phyloP scores from a whole-genome alignment of 2,329 filamentous ascomycete genomes.

The Phialophora macrospora region DNA sequence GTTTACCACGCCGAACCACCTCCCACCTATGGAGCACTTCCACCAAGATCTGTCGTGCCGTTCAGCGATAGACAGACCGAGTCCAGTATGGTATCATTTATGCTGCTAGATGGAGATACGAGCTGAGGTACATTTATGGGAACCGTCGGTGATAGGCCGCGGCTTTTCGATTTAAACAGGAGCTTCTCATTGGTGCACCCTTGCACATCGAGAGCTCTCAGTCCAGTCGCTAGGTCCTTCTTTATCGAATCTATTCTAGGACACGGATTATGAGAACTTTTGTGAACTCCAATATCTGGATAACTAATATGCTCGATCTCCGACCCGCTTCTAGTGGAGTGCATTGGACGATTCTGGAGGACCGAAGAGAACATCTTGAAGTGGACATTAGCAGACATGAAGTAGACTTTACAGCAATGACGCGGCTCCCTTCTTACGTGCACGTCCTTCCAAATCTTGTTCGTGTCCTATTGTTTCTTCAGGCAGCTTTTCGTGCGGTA shows the following conservation, averaged over 20 bases:
- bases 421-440: background rate
- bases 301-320: background rate
- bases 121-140: background rate
- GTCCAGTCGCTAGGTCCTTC: background rate
- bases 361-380: background rate
- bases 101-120: conserved; percentile 14
- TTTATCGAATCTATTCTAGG: background rate
- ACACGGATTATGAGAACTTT: background rate
- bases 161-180: background rate
- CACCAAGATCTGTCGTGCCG: background rate
- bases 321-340: background rate
- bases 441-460: background rate
- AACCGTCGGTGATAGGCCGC: conserved; percentile 3
- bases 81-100: background rate
- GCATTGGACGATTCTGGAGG: background rate
- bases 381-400: background rate
- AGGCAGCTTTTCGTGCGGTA: background rate
- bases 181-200: background rate
- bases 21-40: background rate
- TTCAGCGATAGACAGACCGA: background rate
- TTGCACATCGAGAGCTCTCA: background rate
- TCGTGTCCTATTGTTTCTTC: background rate
- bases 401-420: background rate
- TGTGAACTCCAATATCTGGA: background rate
- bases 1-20: background rate